phyloP scores from a whole-genome alignment of 2,329 filamentous ascomycete species.

The Talaromyces sp. region DNA sequence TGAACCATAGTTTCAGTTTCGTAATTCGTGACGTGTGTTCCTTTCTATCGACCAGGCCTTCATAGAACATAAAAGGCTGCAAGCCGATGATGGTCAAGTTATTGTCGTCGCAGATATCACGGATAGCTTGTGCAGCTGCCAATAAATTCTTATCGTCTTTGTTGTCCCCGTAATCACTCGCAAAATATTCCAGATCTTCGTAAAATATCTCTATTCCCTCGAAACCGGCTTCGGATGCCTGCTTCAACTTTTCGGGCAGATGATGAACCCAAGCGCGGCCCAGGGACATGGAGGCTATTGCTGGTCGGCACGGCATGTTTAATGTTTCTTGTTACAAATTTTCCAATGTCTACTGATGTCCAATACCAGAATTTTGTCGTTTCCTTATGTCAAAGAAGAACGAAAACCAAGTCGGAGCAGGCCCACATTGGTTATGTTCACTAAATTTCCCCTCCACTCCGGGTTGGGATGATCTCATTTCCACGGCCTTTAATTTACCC shows the following conservation, averaged over 20 bases:
- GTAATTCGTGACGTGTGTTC: conserved; percentile 53
- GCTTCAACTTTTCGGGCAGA: conserved; percentile 45
- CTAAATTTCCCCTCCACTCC: not conserved
- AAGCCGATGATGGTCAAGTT: conserved; percentile 45
- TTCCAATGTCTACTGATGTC: not conserved
- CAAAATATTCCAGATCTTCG: conserved; percentile 67
- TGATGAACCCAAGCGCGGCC: conserved; percentile 67
- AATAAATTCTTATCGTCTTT: conserved; percentile 49
- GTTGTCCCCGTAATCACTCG: conserved; percentile 45
- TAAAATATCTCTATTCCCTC: conserved; percentile 72
- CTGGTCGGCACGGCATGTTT: conserved; percentile 38
- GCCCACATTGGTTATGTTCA: not conserved
- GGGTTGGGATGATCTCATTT: not conserved
- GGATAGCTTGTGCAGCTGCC: conserved; percentile 56
- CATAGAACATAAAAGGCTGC: conserved; percentile 71
- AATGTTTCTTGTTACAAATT: not conserved
- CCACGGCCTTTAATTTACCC: not conserved
- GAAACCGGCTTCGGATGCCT: conserved; percentile 63
- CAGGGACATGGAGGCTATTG: conserved; percentile 70
- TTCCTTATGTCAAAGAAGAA: not conserved
- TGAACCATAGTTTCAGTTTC: conserved; percentile 66
- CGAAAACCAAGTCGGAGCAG: not conserved
- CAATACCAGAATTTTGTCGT: not conserved
- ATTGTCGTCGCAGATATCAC: conserved; percentile 39
- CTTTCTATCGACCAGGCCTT: conserved; percentile 60